Conservation (phyloP, 306 rosid genomes). For the Trifolium repens region DNA sequence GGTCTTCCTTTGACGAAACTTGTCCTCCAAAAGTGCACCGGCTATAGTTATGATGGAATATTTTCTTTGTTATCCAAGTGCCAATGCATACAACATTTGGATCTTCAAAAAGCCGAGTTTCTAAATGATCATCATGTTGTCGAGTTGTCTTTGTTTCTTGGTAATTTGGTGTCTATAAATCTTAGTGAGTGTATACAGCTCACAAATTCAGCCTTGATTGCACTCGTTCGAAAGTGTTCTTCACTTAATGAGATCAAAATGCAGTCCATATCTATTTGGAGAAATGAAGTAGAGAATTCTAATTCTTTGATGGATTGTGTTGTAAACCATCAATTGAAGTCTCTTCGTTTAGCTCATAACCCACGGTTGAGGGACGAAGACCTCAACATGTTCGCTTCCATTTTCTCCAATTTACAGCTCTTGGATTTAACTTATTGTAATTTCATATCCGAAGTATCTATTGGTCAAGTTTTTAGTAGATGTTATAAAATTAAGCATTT, state of each 20-base stretch:
- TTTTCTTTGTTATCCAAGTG: neutral
- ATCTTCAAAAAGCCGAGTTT: neutral
- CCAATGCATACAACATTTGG: neutral
- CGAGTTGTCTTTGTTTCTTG: neutral
- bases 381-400: too few relatives aligned
- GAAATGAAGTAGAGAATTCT: too few relatives aligned
- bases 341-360: too few relatives aligned
- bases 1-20: too few relatives aligned
- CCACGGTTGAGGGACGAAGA: too few relatives aligned
- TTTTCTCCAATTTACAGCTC: too few relatives aligned
- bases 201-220: slow-evolving; percentile 33
- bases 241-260: slow-evolving; percentile 15
- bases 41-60: neutral
- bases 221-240: slow-evolving; percentile 58
- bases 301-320: too few relatives aligned
- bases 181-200: too few relatives aligned
- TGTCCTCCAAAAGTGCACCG: too few relatives aligned
- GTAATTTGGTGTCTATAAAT: neutral
- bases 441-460: neutral
- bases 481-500: neutral
- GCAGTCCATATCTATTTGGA: slow-evolving; percentile 23
- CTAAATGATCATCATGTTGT: neutral
- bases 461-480: neutral
- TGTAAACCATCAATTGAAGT: too few relatives aligned
- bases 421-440: too few relatives aligned